A percentile compares a stretch with the other conserved stretches of the same genome.
Conservation (phyloP, 495 filamentous ascomycete genomes). For the Penicillium paxilli region DNA sequence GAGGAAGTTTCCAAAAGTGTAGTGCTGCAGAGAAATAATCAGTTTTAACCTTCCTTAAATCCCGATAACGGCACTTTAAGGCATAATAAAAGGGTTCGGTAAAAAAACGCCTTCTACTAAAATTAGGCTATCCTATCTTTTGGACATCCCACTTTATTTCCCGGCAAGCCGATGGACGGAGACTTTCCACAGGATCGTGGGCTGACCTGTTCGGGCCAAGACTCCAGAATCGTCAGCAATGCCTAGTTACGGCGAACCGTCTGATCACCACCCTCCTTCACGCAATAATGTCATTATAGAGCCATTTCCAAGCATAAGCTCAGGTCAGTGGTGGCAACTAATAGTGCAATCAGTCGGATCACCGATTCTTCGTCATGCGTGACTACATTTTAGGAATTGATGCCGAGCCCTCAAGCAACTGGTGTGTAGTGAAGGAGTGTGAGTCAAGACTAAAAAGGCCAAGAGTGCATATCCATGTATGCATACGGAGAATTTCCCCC, state of each 20-base stretch:
- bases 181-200: neutral
- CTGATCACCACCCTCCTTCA: neutral
- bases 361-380: neutral
- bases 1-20: neutral
- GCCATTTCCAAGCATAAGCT: neutral
- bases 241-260: neutral
- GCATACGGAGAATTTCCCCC: neutral
- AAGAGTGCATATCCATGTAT: too few relatives aligned
- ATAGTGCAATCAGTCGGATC: neutral
- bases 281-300: neutral
- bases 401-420: too few relatives aligned
- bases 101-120: too few relatives aligned
- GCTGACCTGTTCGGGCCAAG: neutral
- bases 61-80: too few relatives aligned
- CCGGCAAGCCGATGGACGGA: conserved; percentile 1
- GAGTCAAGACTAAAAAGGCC: neutral
- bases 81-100: too few relatives aligned
- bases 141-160: neutral
- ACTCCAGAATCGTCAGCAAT: neutral
- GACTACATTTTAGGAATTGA: neutral
- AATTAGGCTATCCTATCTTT: neutral
- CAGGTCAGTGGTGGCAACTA: neutral
- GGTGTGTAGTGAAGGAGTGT: neutral
- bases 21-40: too few relatives aligned
- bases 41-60: too few relatives aligned